Evolutionary conservation across 2,329 filamentous ascomycete genomes (phyloP), one percentile per base, ranked within the genome.

Genomic region (Aspergillus quadricinctus): DNA sequence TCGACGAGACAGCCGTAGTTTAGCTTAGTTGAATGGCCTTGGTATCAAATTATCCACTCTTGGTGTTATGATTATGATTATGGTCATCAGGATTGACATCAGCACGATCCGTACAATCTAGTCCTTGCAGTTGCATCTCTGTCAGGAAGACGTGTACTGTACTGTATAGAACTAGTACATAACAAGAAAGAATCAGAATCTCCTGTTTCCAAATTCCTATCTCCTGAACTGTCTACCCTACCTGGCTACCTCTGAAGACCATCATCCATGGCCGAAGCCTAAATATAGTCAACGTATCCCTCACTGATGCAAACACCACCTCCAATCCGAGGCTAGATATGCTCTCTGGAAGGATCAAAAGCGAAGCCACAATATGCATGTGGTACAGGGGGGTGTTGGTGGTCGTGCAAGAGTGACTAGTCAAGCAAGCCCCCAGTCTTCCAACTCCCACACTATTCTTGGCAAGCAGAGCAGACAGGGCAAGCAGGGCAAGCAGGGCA

Each of bases 361-460:
- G 7, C 41, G 8, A 19, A 45, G 41, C 43, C 43, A 46, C 57
- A 52, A 52, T 45, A 64, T 62, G 64, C 61, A 62, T 50, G 58
- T 64, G 56, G 62, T 64, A 64, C 64, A 64, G 62, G 64, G 62
- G 52, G 53, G 40, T 23, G 19, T 3, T 45, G 41, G 41, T 19
- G n/a, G 21, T 19, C 19, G n/a, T 19, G 41, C n/a, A 45, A 43
- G 41, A 45, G n/a, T 19, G 8, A 45, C 41, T 23, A 23, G 9
- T 23, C 19, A 45, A 45, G 31, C 31, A 37, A n/a, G 31, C 31
- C 14, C 10, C 31, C 31, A 3, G 31, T 14, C 31, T 7, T 37
- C 31, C 6, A 37, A 14, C 31, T 17, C 31, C 31, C 14, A 37
- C 31, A n/a, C 5, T 17, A 17, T 14, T 31, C 25, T 27, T 27